These are phyloP conservation scores for Chalciporus piperatus DNA, from an alignment of 768 basidiomycete genomes.

Conservation along the genomic window DNA sequence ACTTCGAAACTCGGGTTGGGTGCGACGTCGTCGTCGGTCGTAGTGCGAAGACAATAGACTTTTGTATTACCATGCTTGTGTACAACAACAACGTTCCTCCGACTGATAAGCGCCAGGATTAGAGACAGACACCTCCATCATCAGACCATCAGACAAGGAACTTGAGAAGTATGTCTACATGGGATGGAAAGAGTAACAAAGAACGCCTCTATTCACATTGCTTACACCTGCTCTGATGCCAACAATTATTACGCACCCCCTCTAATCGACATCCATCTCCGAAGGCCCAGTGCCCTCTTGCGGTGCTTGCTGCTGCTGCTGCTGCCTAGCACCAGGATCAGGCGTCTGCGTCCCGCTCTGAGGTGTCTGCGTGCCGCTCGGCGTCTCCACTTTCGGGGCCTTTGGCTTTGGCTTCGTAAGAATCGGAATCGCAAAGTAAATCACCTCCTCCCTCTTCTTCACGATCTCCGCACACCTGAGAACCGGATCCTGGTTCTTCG, in stretches of 20 bases:
- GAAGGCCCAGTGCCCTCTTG: conserved; percentile 44
- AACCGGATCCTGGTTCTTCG: conserved; percentile 87
- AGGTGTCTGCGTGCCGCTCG: conserved; percentile 65
- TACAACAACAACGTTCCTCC: neutral
- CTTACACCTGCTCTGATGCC: neutral
- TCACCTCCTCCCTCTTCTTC: conserved; percentile 91
- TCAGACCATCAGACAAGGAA: neutral
- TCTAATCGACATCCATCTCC: conserved; percentile 86
- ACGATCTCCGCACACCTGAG: conserved; percentile 76
- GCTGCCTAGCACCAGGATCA: conserved; percentile 40
- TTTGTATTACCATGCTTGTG: neutral
- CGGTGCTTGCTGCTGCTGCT: conserved; percentile 12
- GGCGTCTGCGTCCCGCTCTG: conserved; percentile 62
- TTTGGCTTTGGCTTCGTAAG: conserved; percentile 92
- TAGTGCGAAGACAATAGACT: neutral
- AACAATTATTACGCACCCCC: neutral
- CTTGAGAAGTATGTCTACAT: conserved; percentile 9
- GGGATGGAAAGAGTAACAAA: neutral
- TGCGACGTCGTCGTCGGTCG: conserved; percentile 34
- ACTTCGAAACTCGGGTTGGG: conserved; percentile 83
- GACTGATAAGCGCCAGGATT: too few species aligned
- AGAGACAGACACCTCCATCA: too few species aligned
- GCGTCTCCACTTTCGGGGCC: conserved; percentile 55
- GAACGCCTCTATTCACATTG: neutral
- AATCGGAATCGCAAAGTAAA: conserved; percentile 88